Conservation (phyloP, 1,284 basidiomycete species). For the Rhodofomes roseus region DNA sequence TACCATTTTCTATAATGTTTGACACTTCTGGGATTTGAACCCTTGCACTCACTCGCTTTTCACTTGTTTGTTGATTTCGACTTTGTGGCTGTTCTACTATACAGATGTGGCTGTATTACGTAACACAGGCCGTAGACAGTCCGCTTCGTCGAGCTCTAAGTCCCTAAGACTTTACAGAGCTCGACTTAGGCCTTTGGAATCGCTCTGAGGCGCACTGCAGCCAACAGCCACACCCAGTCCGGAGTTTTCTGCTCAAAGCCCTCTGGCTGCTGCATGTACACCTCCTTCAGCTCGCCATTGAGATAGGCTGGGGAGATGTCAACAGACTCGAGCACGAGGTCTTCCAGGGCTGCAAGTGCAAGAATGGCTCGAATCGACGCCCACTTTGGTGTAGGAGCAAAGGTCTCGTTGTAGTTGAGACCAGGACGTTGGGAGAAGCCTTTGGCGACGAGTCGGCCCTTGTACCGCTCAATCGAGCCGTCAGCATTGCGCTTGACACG, state of each 20-base stretch:
- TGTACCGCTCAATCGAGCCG: slow-evolving; percentile 28
- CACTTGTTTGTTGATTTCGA: no score
- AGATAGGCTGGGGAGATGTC: slow-evolving; percentile 34
- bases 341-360: slow-evolving; percentile 29
- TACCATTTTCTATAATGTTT: no score
- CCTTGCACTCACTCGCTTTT: no score
- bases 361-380: slow-evolving; percentile 31
- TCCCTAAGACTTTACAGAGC: no score
- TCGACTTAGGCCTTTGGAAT: no score
- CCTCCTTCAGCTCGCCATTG: slow-evolving; percentile 35
- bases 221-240: slow-evolving; percentile 27
- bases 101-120: no score
- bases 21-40: no score
- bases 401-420: slow-evolving; percentile 38
- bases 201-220: no score
- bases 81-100: no score
- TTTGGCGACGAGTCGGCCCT: slow-evolving; percentile 38
- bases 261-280: slow-evolving; percentile 35
- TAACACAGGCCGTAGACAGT: no score
- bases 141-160: no score
- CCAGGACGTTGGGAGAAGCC: slow-evolving; percentile 41
- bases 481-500: slow-evolving; percentile 34
- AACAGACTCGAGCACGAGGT: slow-evolving; percentile 33
- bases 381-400: slow-evolving; percentile 32
- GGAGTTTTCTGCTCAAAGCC: slow-evolving; percentile 26